A percentile compares a stretch with the other conserved stretches of the same genome.
These are phyloP conservation scores for Pinus tabuliformis DNA, from an alignment of 75 land plant species.

Conservation along the genomic window DNA sequence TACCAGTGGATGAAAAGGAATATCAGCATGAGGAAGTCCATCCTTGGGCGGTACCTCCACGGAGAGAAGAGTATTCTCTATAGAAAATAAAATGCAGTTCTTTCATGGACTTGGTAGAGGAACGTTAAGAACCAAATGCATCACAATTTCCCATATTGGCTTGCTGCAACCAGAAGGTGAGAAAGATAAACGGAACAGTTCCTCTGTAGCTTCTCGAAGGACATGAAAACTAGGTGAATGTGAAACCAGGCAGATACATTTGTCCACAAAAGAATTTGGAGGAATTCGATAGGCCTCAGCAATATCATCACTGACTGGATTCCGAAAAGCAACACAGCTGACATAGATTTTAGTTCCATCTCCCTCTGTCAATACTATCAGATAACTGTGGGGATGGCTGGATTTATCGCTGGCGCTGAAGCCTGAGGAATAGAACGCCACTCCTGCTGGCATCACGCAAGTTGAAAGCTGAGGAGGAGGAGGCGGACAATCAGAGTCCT, in stretches of 20 bases:
- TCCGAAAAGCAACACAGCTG: no score
- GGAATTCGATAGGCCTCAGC: no score
- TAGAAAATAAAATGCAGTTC: slow-evolving; percentile 65
- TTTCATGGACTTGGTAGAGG: slow-evolving; percentile 88
- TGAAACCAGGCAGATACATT: no score
- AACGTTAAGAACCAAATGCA: slow-evolving; percentile 74
- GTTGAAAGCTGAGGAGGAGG: slow-evolving; percentile 96
- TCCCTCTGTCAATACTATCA: slow-evolving; percentile 92
- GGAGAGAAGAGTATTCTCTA: slow-evolving; percentile 76
- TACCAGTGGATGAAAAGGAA: slow-evolving; percentile 90
- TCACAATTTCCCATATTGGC: slow-evolving; percentile 88
- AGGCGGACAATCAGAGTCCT: slow-evolving; percentile 53
- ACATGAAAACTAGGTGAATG: no score
- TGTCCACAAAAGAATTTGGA: no score
- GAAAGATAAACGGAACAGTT: no score
- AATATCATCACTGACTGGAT: no score
- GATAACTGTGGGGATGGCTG: slow-evolving; percentile 83
- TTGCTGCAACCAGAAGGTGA: no score
- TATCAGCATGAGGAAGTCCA: slow-evolving; percentile 95
- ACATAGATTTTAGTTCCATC: no score
- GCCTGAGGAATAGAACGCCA: slow-evolving; percentile 73
- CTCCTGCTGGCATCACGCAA: slow-evolving; percentile 94
- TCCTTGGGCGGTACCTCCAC: slow-evolving; percentile 87
- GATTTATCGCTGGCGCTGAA: slow-evolving; percentile 47
- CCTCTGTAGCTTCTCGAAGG: no score